Percentiles rank a stretch among this genome's conserved stretches.
phyloP scores from a whole-genome alignment of 805 yeast genomes.

The Sungouiella thailandica region DNA sequence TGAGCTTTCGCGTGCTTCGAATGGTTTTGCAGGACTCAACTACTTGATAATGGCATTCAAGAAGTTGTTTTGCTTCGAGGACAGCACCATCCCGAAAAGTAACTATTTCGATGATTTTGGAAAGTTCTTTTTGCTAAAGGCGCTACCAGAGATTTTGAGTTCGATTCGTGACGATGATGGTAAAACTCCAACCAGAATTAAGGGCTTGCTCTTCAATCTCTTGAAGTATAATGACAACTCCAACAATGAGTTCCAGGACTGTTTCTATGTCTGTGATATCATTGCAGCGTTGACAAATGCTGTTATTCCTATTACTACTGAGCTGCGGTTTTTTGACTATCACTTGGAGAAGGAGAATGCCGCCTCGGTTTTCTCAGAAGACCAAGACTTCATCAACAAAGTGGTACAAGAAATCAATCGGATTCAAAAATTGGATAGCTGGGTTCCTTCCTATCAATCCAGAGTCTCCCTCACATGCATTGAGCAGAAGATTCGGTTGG shows the following conservation, averaged over 20 bases:
- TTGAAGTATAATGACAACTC: slow-evolving; percentile 83
- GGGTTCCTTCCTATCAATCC: slow-evolving; percentile 73
- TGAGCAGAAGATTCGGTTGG: slow-evolving; percentile 54
- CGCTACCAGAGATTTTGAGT: slow-evolving; percentile 61
- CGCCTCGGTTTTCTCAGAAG: not conserved
- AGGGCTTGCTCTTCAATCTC: slow-evolving; percentile 60
- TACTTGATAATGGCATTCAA: slow-evolving; percentile 71
- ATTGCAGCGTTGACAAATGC: slow-evolving; percentile 47
- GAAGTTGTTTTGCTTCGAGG: slow-evolving; percentile 66
- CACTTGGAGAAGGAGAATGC: slow-evolving; percentile 6
- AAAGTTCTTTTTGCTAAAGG: slow-evolving; percentile 62
- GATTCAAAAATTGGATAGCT: slow-evolving; percentile 72
- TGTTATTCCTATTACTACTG: slow-evolving; percentile 17
- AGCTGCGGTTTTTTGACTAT: slow-evolving; percentile 5
- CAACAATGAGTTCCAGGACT: slow-evolving; percentile 70
- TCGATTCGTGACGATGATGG: slow-evolving; percentile 58
- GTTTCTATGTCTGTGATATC: slow-evolving; percentile 57
- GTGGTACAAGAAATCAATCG: slow-evolving; percentile 65
- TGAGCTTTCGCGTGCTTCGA: slow-evolving; percentile 53
- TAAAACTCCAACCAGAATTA: slow-evolving; percentile 52
- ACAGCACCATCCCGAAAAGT: slow-evolving; percentile 59
- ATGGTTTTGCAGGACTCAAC: slow-evolving; percentile 64
- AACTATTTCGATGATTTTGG: slow-evolving; percentile 77
- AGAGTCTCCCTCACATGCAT: slow-evolving; percentile 53
- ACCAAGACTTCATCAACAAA: slow-evolving; percentile 18